Evolutionary conservation across 2,329 filamentous ascomycete genomes (phyloP), one percentile per base, ranked within the genome.

Genomic region (Aspergillus udagawae): DNA sequence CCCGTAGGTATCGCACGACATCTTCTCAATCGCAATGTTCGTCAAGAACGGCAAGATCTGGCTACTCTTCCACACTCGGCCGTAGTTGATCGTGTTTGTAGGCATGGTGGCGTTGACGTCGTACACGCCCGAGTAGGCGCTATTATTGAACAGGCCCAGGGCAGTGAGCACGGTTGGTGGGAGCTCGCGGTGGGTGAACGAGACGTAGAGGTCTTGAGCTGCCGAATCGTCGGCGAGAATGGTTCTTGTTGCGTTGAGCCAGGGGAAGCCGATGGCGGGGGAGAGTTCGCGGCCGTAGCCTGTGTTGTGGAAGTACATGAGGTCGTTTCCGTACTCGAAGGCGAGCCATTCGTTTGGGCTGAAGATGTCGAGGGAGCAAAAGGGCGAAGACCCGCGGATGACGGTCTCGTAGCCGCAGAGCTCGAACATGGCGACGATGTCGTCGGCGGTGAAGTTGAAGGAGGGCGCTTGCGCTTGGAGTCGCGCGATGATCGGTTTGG

Each of bases 111-210:
- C 81, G 61, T 88, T 88, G 62, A 84, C 73, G 14, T 80, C 70
- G 55, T 80, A 78, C 0, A 77, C 75, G 9, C 80, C 81, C 2
- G 80, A 76, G 58, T 81, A 82, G 0, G 77, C 80, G 3, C 83
- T 86, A 71, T 88, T 88, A 75, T 89, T 89, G 78, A 88, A 89
- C 4, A 90, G 76, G 0, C 86, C 86, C 71, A 89, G 79, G 0
- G 86, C 85, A 1, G 88, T 86, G 1, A 86, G 73, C 1, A 88
- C 84, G 57, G 84, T 86, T 1, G 87, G 86, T 1, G 86, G 86
- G 2, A 89, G 74, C 68, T 89, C 86, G 21, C 86, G 83, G 68
- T 89, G 86, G 0, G 86, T 89, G 74, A 89, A 89, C 53, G 83
- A 86, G 44, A 89, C 78, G 65, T 86, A 87, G 7, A 89, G 76